Percentiles rank a stretch among this genome's conserved stretches.
phyloP scores from a whole-genome alignment of 1,284 basidiomycete species.

The Flammula alnicola region DNA sequence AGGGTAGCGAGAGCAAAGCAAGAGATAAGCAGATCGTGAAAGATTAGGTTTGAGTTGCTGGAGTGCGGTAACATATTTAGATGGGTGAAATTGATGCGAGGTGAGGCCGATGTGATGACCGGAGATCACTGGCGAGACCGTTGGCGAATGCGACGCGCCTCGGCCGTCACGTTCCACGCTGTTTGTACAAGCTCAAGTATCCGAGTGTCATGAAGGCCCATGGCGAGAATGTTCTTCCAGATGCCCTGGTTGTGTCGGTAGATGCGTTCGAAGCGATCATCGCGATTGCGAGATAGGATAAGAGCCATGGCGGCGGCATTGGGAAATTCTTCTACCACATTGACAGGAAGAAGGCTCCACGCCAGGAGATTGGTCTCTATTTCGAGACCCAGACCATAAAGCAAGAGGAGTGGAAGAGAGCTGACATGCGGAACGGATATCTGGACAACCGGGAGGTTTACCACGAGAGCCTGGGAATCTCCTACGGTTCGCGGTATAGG shows the following conservation, averaged over 20 bases:
- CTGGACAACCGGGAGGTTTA: slow-evolving; percentile 45
- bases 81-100: background rate
- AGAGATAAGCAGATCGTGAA: slow-evolving; percentile 4
- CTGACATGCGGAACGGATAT: slow-evolving; percentile 42
- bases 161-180: slow-evolving; percentile 55
- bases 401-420: slow-evolving; percentile 45
- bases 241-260: slow-evolving; percentile 49
- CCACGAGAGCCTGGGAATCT: slow-evolving; percentile 22
- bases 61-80: slow-evolving; percentile 1
- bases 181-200: slow-evolving; percentile 49
- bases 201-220: slow-evolving; percentile 43
- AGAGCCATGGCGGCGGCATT: slow-evolving; percentile 60
- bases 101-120: background rate
- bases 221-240: slow-evolving; percentile 55
- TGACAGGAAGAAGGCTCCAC: slow-evolving; percentile 43
- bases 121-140: slow-evolving; percentile 5
- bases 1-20: slow-evolving; percentile 10
- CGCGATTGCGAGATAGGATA: slow-evolving; percentile 41
- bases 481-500: slow-evolving; percentile 35
- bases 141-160: slow-evolving; percentile 44
- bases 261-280: slow-evolving; percentile 40
- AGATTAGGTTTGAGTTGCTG: background rate
- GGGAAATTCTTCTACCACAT: slow-evolving; percentile 53
- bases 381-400: slow-evolving; percentile 48
- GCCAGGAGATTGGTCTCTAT: slow-evolving; percentile 42